Conservation (phyloP, 305 asterid genomes). For the Solanum hybrid region DNA sequence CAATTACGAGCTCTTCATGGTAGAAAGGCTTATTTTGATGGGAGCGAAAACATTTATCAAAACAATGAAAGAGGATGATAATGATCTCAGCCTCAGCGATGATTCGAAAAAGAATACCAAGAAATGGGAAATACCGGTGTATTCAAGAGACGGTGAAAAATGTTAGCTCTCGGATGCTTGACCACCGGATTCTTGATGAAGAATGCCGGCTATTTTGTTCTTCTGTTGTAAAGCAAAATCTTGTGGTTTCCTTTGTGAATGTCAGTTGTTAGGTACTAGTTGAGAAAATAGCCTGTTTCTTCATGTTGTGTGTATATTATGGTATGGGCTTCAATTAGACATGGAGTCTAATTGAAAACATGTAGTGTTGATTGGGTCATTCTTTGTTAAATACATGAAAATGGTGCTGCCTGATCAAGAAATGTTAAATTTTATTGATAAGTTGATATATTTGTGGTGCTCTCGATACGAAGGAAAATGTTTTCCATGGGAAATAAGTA, state of each 20-base stretch:
- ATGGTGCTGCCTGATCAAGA: not conserved
- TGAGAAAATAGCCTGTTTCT: not conserved
- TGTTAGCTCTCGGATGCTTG: conserved; percentile 29
- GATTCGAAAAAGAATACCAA: conserved; percentile 88
- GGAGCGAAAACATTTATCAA: conserved; percentile 65
- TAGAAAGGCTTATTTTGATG: conserved; percentile 74
- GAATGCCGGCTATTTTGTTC: not conserved
- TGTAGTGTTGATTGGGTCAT: not conserved
- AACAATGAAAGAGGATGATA: conserved; percentile 58
- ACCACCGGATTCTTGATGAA: not conserved
- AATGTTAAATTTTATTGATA: not conserved
- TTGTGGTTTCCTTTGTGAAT: not conserved
- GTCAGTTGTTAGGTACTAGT: not conserved
- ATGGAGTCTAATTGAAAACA: not conserved
- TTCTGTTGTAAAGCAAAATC: not conserved
- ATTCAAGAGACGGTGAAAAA: conserved; percentile 41
- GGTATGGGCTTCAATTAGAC: not conserved
- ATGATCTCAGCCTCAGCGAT: conserved; percentile 72
- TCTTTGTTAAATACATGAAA: not conserved
- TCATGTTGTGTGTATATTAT: not conserved
- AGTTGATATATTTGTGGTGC: not conserved
- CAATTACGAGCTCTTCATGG: conserved; percentile 80
- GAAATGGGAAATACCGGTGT: conserved; percentile 69
- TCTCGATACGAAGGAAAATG: not conserved
- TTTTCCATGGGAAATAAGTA: not conserved